phyloP scores from a whole-genome alignment of 2,329 filamentous ascomycete species.

The Falciphora oryzae region DNA sequence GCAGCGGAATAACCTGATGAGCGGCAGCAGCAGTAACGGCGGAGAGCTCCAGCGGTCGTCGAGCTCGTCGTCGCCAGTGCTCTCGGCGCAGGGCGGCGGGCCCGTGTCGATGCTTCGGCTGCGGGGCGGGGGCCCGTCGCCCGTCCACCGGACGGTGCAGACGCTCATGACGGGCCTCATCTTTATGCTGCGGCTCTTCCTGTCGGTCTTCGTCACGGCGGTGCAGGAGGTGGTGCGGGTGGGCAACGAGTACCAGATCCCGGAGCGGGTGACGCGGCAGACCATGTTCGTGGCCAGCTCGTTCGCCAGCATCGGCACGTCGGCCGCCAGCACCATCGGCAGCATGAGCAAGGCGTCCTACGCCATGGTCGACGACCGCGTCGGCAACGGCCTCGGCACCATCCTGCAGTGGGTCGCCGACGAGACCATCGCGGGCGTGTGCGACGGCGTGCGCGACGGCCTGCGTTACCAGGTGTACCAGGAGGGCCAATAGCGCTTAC shows the following conservation, averaged over 20 bases:
- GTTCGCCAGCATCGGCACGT: constrained; percentile 9
- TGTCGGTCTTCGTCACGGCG: constrained; percentile 4
- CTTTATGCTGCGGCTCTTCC: constrained; percentile 32
- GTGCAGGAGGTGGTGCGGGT: constrained; percentile 9
- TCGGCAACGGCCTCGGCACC: constrained; percentile 6
- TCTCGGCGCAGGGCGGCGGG: neutral
- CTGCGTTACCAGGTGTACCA: constrained; percentile 3
- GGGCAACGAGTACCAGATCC: constrained; percentile 10
- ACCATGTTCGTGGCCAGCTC: constrained; percentile 9
- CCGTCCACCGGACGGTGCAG: constrained; percentile 98
- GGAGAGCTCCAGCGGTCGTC: neutral
- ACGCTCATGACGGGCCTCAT: constrained; percentile 87
- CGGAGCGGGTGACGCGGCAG: constrained; percentile 6
- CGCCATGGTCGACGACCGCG: constrained; percentile 8
- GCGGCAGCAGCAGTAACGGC: neutral
- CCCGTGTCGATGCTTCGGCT: neutral
- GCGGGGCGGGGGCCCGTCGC: constrained; percentile 54
- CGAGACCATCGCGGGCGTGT: constrained; percentile 9
- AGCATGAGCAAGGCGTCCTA: constrained; percentile 10
- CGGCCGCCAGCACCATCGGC: constrained; percentile 9
- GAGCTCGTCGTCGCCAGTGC: neutral
- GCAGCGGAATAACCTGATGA: neutral
- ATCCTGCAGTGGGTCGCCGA: constrained; percentile 8
- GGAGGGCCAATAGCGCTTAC: neutral
- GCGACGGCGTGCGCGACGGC: constrained; percentile 9